Conservation (phyloP, 805 yeast species). For the Kodamaea kakaduensis region DNA sequence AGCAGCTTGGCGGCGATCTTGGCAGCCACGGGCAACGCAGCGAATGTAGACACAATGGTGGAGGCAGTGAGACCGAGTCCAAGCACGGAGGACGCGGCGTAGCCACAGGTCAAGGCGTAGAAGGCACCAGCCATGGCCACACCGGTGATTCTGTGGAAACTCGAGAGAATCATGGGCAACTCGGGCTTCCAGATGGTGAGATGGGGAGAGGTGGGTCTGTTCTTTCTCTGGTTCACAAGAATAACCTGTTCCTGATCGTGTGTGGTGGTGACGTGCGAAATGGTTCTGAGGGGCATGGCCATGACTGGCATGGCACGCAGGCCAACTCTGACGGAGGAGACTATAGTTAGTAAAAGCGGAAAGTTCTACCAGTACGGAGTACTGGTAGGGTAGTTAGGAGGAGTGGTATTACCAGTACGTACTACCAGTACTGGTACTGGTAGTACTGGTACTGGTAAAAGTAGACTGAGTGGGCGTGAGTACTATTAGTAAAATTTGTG, state of each 20-base stretch:
- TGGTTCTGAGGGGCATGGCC: conserved; percentile 16
- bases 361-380: too few relatives aligned
- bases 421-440: too few relatives aligned
- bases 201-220: conserved; percentile 91
- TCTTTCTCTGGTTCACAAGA: conserved; percentile 73
- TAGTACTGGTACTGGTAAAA: too few relatives aligned
- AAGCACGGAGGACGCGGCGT: conserved; percentile 61
- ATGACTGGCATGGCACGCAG: not conserved
- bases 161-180: conserved; percentile 76
- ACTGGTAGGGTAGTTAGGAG: too few relatives aligned
- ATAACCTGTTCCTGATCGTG: conserved; percentile 63
- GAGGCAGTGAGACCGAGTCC: conserved; percentile 56
- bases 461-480: too few relatives aligned
- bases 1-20: conserved; percentile 65
- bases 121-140: conserved; percentile 74
- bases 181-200: conserved; percentile 88
- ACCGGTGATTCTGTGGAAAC: conserved; percentile 85
- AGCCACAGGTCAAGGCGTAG: conserved; percentile 71
- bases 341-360: not conserved
- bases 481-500: too few relatives aligned
- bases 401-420: too few relatives aligned
- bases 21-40: conserved; percentile 58
- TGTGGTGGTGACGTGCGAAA: conserved; percentile 45
- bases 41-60: conserved; percentile 49
- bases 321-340: conserved; percentile 1